Base-by-base conservation (phyloP, 2,329 filamentous ascomycete species). In the Talaromyces sp. region DNA sequence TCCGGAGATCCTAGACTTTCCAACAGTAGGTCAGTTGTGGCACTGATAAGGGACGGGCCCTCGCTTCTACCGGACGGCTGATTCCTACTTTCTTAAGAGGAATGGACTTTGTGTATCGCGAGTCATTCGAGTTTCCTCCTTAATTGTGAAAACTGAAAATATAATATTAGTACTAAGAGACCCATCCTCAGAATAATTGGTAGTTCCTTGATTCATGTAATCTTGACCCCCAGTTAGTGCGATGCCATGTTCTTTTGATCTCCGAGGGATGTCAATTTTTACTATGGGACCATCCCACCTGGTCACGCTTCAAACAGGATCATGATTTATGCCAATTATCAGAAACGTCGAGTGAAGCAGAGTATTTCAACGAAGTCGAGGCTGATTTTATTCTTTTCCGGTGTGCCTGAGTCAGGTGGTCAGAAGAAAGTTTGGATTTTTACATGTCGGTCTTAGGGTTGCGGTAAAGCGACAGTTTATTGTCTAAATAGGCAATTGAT, bases 181-280 rank as follows among this genome's bases (percentile, higher is more conserved):
- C 22, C 3, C 3, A 31, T 43, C 25, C 11, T 60, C 25, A 19
- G 10, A 31, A 19, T n/a, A n/a, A 59, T 59, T 29, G 34, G 56
- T 29, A 45, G 56, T 45, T 45, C 36, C 45, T 19, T 22, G 25
- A 59, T 8, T 38, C 38, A 19, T 47, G 40, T 19, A 45, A 45
- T 47, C 25, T 22, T 27, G 22, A n/a, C 22, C 58, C 17, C 40
- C 22, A n/a, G 31, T 22, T 60, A 60, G 38, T 43, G 38, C 38
- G 58, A 60, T 47, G 38, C 58, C 58, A 60, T 45, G 38, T 22
- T 60, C 47, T 56, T 19, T 7, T 19, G 58, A 60, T 60, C 58
- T 60, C 58, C 58, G 58, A 60, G 58, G 58, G 36, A 47, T 47
- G 38, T 47, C 17, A 17, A 45, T 13, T 60, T 47, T 31, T 22